Conservation (phyloP, 2,329 filamentous ascomycete species). For the Diplodia intermedia region DNA sequence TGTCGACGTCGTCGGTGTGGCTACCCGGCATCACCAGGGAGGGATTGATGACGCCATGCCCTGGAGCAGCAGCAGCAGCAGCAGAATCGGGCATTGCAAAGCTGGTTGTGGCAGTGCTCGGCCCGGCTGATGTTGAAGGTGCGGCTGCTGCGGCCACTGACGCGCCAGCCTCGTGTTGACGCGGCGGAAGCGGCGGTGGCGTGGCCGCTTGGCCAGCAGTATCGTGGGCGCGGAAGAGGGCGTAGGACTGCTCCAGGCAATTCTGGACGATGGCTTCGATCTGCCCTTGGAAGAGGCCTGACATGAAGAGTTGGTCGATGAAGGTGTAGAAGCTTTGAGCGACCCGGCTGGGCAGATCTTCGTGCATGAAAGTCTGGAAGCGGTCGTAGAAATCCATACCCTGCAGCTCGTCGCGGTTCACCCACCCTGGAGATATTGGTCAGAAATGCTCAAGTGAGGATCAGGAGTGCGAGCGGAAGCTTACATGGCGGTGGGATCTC, state of each 20-base stretch:
- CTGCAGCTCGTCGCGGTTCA: neutral
- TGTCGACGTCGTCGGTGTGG: neutral
- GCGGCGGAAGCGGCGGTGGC: no score
- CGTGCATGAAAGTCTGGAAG: neutral
- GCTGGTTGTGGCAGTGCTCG: neutral
- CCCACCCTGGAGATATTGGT: neutral
- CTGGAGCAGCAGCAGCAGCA: no score
- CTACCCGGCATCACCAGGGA: neutral
- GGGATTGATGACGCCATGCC: neutral
- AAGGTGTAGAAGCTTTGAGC: neutral
- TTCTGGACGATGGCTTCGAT: neutral
- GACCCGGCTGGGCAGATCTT: neutral
- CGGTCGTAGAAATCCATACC: neutral
- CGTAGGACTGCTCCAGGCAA: neutral
- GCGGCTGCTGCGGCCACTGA: neutral
- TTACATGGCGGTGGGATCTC: constrained; percentile 1
- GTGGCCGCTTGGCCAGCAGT: neutral
- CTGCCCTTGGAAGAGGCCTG: neutral
- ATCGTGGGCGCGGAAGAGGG: neutral
- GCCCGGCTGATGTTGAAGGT: neutral
- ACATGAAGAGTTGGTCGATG: neutral
- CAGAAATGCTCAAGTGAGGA: no score
- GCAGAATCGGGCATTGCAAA: neutral
- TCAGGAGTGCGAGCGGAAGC: neutral
- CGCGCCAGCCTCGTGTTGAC: neutral